Evolutionary conservation across 108 stramenopile species (phyloP), one percentile per base, ranked within the genome.

Genomic region (Hondaea fermentalgiana): DNA sequence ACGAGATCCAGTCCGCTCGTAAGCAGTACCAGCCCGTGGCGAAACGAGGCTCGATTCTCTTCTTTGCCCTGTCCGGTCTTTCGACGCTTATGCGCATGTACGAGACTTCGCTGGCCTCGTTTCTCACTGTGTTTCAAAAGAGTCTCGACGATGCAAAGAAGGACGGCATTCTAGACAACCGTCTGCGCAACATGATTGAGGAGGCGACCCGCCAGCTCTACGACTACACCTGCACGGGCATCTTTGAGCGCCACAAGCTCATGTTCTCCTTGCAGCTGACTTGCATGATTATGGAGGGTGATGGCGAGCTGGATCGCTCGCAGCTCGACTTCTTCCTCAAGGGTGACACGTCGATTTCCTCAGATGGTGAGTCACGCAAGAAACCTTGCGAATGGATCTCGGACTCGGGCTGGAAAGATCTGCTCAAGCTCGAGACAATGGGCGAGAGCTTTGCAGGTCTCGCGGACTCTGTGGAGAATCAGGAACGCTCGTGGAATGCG

Each of bases 191-290:
- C 90, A 91, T 95, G 91, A 93, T 93, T 21, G 90, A 89, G 12
- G 91, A 91, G 16, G 91, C 93, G 19, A 95, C 92, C 57, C 59
- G 92, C 16, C 92, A 93, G 43, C 90, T 94, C 1, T 95, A 95
- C 76, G 95, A 95, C 87, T 95, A 94, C 89, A 95, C 94, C 8
- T 95, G 95, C 83, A 95, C 94, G 19, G 95, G 95, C 21, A 95
- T 95, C 49, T 95, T 95, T 87, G 95, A 95, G 91, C 89, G 93
- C n/a, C 95, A 95, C 90, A 95, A 95, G 92, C 88, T 95, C 25
- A 95, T 95, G 93, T 95, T 95, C 72, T 87, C 91, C 44, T 94
- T 95, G 87, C 92, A 91, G 72, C 58, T 91, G 16, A 89, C 90
- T 4, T 90, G 88, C 87, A 92, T 92, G 90, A 89, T 95, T 44